Percentiles rank a stretch among this genome's conserved stretches.
These are phyloP conservation scores for Rhodotorula babjevae DNA, from an alignment of 768 basidiomycete species.

Conservation along the genomic window DNA sequence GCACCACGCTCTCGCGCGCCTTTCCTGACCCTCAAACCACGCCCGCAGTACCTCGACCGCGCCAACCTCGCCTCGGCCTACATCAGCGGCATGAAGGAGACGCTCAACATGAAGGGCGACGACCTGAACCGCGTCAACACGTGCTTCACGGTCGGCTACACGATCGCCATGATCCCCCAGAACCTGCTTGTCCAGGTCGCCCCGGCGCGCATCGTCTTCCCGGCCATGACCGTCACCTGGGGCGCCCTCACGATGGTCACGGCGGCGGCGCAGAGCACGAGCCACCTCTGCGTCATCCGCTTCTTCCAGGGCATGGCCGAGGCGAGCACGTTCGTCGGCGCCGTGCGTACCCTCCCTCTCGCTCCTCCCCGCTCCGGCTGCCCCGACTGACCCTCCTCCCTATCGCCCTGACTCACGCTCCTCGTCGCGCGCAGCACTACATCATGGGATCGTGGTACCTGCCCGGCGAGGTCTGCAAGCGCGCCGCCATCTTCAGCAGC, in stretches of 20 bases:
- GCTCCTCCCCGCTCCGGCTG: no score
- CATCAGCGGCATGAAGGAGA: constrained; percentile 74
- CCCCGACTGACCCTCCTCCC: no score
- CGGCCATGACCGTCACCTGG: constrained; percentile 55
- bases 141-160: constrained; percentile 69
- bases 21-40: no score
- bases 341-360: constrained; percentile 35
- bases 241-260: constrained; percentile 54
- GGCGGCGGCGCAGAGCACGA: constrained; percentile 35
- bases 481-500: constrained; percentile 67
- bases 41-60: constrained; percentile 13
- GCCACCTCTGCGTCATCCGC: constrained; percentile 59
- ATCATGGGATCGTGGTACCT: constrained; percentile 60
- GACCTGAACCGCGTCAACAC: constrained; percentile 63
- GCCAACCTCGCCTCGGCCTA: constrained; percentile 52
- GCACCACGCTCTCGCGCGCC: no score
- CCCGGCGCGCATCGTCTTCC: constrained; percentile 64
- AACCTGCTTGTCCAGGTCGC: constrained; percentile 64
- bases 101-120: constrained; percentile 61
- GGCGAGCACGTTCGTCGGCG: constrained; percentile 70
- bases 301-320: constrained; percentile 71
- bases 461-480: constrained; percentile 63
- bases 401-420: no score
- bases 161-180: constrained; percentile 48
- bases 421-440: constrained; percentile 54